Evolutionary conservation across 176 grass and related monocot species (phyloP).

Genomic region (Eragrostis nindensis): DNA sequence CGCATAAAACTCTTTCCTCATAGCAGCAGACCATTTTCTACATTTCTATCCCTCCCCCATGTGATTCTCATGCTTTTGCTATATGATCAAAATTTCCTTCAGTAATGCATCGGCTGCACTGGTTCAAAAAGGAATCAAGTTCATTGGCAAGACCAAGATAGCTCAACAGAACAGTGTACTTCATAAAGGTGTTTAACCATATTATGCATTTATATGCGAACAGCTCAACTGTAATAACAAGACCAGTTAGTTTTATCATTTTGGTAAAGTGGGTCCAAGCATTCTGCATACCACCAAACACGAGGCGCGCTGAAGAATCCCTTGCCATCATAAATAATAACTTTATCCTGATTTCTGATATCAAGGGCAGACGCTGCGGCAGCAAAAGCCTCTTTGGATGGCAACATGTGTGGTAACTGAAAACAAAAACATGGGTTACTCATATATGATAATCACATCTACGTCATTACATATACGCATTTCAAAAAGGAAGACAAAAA

Average conservation of each 20-base stretch:
- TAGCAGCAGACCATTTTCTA: not conserved
- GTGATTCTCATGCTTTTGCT: not conserved
- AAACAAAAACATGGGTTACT: not conserved
- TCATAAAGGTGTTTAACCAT: not conserved
- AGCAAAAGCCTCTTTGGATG: constrained; percentile 81
- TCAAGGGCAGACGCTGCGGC: constrained; percentile 70
- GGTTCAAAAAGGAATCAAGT: not conserved
- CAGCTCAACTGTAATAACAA: not conserved
- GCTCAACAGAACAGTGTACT: not conserved
- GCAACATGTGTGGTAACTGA: constrained; percentile 94
- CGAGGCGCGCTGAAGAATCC: constrained; percentile 79
- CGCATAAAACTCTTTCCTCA: not conserved
- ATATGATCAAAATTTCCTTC: not conserved
- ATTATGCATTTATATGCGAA: not conserved
- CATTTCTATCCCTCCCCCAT: not conserved
- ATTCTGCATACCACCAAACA: constrained; percentile 86
- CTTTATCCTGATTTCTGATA: constrained; percentile 70
- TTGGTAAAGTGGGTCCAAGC: not conserved
- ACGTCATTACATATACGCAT: not conserved
- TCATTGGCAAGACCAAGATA: not conserved
- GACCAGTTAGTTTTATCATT: not conserved
- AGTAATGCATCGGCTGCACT: not conserved
- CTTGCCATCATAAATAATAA: constrained; percentile 94
- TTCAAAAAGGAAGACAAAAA: not conserved
- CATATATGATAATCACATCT: not conserved